A percentile compares a stretch with the other conserved stretches of the same genome.
These are phyloP conservation scores for Backusella westeae DNA, from an alignment of 192 early-diverging fungal species.

Conservation along the genomic window DNA sequence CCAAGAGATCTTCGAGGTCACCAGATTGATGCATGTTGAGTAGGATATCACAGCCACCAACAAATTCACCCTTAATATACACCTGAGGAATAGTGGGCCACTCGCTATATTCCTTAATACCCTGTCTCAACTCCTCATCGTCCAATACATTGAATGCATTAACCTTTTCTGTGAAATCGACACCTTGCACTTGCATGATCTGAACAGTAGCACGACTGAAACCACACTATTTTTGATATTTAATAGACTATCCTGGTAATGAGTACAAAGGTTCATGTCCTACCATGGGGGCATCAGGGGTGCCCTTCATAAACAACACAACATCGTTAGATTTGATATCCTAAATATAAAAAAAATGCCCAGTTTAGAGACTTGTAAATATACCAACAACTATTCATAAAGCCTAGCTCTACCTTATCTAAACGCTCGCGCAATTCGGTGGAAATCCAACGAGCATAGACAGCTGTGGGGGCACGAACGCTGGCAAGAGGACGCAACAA, in stretches of 20 bases:
- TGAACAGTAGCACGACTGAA: slow-evolving; percentile 94
- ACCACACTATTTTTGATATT: slow-evolving; percentile 64
- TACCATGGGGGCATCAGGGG: slow-evolving; percentile 86
- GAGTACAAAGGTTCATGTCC: neutral
- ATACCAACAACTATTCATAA: neutral
- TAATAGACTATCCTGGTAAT: neutral
- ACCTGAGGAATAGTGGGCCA: slow-evolving; percentile 99
- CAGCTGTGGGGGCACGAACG: slow-evolving; percentile 15
- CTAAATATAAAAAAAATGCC: slow-evolving; percentile 22
- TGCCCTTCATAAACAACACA: slow-evolving; percentile 97
- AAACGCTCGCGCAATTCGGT: slow-evolving; percentile 15
- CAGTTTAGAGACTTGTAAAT: neutral
- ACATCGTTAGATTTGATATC: slow-evolving; percentile 69
- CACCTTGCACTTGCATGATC: slow-evolving; percentile 81
- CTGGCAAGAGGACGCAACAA: slow-evolving; percentile 17
- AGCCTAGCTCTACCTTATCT: slow-evolving; percentile 18
- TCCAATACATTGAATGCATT: slow-evolving; percentile 82
- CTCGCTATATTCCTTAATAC: slow-evolving; percentile 86
- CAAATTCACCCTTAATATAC: slow-evolving; percentile 94
- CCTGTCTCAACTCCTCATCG: slow-evolving; percentile 84
- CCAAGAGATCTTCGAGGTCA: slow-evolving; percentile 81
- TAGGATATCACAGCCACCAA: slow-evolving; percentile 94
- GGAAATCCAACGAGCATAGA: slow-evolving; percentile 30
- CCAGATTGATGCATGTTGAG: slow-evolving; percentile 90
- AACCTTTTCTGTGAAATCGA: slow-evolving; percentile 62